Conservation (phyloP, 2,329 filamentous ascomycete species). For the Colletotrichum truncatum region DNA sequence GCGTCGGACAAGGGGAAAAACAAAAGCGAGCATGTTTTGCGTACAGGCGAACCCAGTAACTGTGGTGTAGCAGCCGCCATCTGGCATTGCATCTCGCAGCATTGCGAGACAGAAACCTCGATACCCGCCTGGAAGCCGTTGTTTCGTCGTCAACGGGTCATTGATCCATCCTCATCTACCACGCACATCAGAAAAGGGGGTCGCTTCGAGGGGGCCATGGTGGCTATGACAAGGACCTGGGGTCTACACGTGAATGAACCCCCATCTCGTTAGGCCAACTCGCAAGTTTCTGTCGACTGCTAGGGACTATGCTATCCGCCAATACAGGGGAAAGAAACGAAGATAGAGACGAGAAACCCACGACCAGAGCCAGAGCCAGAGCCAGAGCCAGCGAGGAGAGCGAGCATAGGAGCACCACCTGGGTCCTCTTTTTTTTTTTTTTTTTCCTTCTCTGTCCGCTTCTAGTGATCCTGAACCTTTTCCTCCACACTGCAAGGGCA, state of each 20-base stretch:
- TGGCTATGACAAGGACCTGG: constrained; percentile 16
- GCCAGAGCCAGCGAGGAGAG: too few species aligned
- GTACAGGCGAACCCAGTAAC: not conserved
- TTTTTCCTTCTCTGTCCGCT: not conserved
- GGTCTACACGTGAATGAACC: not conserved
- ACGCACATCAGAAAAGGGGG: constrained; percentile 17
- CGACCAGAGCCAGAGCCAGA: not conserved
- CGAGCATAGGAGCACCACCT: too few species aligned
- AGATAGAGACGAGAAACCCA: too few species aligned
- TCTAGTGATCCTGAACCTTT: not conserved
- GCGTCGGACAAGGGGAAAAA: too few species aligned
- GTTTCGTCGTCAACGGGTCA: constrained; percentile 24
- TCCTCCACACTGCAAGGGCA: constrained; percentile 14
- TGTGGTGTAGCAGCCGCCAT: not conserved
- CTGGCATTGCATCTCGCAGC: constrained; percentile 4
- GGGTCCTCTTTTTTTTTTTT: not conserved
- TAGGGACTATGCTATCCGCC: too few species aligned
- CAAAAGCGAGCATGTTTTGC: not conserved
- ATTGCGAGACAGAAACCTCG: constrained; percentile 17
- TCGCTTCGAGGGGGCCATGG: constrained; percentile 12
- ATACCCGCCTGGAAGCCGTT: constrained; percentile 14
- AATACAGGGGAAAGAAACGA: too few species aligned
- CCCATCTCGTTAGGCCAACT: not conserved
- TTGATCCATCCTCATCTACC: constrained; percentile 27
- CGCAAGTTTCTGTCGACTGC: not conserved